Conservation (phyloP, 2,329 filamentous ascomycete species). For the Aspergillus puulaauensis region DNA sequence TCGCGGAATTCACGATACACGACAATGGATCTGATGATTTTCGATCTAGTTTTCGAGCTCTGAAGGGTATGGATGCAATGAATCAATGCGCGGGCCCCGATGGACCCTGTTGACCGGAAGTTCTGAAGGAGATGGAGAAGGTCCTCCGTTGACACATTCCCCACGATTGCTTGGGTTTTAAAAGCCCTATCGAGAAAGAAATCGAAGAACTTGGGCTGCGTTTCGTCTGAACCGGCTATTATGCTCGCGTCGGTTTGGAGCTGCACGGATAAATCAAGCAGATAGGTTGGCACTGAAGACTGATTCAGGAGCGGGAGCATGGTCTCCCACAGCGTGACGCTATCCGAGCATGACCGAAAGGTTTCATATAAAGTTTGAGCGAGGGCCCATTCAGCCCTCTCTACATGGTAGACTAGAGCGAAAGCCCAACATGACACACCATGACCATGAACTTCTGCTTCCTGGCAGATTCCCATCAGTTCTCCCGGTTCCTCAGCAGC, state of each 20-base stretch:
- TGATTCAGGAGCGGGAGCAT: conserved; percentile 15
- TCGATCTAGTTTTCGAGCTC: conserved; percentile 25
- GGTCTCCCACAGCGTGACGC: conserved; percentile 11
- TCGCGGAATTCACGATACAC: conserved; percentile 44
- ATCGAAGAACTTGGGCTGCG: conserved; percentile 14
- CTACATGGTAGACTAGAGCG: conserved; percentile 32
- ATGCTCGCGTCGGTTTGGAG: conserved; percentile 9
- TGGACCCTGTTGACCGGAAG: conserved; percentile 24
- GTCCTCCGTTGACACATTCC: conserved; percentile 28
- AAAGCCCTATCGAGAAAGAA: conserved; percentile 29
- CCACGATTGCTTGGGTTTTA: conserved; percentile 23
- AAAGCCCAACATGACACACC: conserved; percentile 30
- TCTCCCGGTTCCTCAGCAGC: conserved; percentile 36
- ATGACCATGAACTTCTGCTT: conserved; percentile 32
- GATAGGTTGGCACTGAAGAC: conserved; percentile 18
- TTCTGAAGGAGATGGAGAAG: conserved; percentile 30
- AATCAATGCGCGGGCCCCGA: conserved; percentile 28
- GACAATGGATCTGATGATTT: conserved; percentile 32
- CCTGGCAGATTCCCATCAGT: conserved; percentile 42
- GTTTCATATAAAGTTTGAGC: conserved; percentile 32
- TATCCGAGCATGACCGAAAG: not conserved
- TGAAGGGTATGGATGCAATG: conserved; percentile 30
- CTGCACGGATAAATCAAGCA: conserved; percentile 24
- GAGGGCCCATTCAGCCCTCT: conserved; percentile 32
- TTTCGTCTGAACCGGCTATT: not conserved